A percentile compares a stretch with the other conserved stretches of the same genome.
These are phyloP conservation scores for Lophiostoma macrostomum DNA, from an alignment of 495 filamentous ascomycete species.

Conservation along the genomic window DNA sequence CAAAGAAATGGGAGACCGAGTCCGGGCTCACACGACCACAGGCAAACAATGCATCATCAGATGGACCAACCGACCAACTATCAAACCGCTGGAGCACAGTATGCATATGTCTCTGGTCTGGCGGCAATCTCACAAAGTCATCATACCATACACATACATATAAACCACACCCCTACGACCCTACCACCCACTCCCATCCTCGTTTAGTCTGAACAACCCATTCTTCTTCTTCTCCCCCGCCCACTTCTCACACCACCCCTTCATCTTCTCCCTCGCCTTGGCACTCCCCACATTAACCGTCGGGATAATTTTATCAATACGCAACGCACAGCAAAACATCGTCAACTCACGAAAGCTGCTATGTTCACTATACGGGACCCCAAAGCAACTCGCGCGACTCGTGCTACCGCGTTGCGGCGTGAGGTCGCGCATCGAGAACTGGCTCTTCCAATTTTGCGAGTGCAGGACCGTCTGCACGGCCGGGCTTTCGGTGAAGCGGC, in stretches of 20 bases:
- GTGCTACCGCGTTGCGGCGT: slow-evolving; percentile 76
- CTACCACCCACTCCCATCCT: slow-evolving; percentile 24
- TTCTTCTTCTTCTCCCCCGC: slow-evolving; percentile 75
- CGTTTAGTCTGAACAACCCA: slow-evolving; percentile 56
- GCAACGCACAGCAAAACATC: slow-evolving; percentile 82
- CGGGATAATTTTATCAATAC: slow-evolving; percentile 84
- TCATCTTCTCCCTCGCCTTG: slow-evolving; percentile 76
- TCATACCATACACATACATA: too few species aligned
- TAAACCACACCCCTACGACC: too few species aligned
- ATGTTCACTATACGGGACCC: slow-evolving; percentile 93
- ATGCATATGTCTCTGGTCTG: too few species aligned
- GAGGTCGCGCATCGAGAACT: slow-evolving; percentile 63
- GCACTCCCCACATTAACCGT: slow-evolving; percentile 86
- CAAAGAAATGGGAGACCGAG: too few species aligned
- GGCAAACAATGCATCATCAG: too few species aligned
- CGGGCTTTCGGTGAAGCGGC: slow-evolving; percentile 61
- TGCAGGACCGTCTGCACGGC: slow-evolving; percentile 67
- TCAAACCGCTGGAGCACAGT: too few species aligned
- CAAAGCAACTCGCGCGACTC: slow-evolving; percentile 73
- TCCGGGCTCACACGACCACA: too few species aligned
- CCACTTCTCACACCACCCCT: slow-evolving; percentile 87
- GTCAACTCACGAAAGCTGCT: slow-evolving; percentile 90
- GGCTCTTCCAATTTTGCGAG: slow-evolving; percentile 66
- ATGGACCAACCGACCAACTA: too few species aligned
- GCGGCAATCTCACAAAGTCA: too few species aligned